Evolutionary conservation across 176 grass and related monocot species (phyloP).

Genomic region (Carex cristatella): DNA sequence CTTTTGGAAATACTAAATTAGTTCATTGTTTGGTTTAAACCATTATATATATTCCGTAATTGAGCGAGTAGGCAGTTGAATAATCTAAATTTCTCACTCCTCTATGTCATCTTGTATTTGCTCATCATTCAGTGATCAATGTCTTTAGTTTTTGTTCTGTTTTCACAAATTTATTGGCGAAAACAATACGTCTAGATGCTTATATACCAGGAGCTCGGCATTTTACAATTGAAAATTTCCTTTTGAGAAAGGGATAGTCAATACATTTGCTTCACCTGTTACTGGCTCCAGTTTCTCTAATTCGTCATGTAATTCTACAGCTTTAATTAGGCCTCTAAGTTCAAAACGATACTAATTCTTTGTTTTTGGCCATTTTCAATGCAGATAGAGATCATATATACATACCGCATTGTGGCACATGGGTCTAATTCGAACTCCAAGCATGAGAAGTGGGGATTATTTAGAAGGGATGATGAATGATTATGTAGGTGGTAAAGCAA

Average conservation of each 20-base stretch:
- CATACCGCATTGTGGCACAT: constrained; percentile 17
- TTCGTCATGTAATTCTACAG: not conserved
- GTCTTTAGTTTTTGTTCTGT: not conserved
- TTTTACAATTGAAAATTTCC: not conserved
- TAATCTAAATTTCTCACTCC: not conserved
- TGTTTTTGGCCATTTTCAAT: not conserved
- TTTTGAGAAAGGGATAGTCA: not conserved
- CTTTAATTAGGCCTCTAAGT: not conserved
- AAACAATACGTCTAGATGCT: not conserved
- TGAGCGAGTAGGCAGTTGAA: not conserved
- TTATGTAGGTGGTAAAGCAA: constrained; percentile 43
- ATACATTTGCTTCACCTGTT: not conserved
- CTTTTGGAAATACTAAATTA: not conserved
- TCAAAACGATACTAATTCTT: not conserved
- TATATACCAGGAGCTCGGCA: not conserved
- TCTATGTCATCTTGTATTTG: not conserved
- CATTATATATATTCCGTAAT: not conserved
- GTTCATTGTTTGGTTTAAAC: not conserved
- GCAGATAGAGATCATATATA: not conserved
- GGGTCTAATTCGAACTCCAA: constrained; percentile 55
- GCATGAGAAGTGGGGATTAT: constrained; percentile 49
- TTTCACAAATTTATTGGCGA: not conserved
- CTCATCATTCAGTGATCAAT: not conserved
- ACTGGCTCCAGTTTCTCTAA: not conserved
- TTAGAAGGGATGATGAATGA: constrained; percentile 64